Conservation (phyloP, 371 early-diverging fungal species). For the Rhizopus sp. region DNA sequence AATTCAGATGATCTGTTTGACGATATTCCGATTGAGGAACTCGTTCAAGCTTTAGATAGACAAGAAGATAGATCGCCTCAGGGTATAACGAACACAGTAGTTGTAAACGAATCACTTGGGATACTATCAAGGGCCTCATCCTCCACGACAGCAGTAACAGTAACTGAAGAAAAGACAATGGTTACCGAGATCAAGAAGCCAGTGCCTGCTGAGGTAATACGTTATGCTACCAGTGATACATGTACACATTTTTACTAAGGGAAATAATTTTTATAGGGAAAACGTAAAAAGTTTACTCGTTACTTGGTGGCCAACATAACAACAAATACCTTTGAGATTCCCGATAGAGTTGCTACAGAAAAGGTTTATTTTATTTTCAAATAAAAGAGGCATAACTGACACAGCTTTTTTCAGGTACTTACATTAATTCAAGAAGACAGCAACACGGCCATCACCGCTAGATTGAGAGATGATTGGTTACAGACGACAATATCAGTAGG, state of each 20-base stretch:
- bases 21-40: slow-evolving; percentile 13
- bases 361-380: slow-evolving; percentile 5
- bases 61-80: not conserved
- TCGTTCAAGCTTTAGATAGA: slow-evolving; percentile 1
- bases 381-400: not conserved
- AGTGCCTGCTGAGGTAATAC: not conserved
- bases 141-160: no score
- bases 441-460: slow-evolving; percentile 12
- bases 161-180: no score
- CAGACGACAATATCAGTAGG: slow-evolving; percentile 44
- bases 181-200: no score
- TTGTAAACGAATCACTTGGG: not conserved
- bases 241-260: not conserved
- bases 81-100: not conserved
- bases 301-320: slow-evolving; percentile 12
- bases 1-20: slow-evolving; percentile 10
- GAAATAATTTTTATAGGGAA: not conserved
- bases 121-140: no score
- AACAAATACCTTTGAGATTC: not conserved
- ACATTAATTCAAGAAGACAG: slow-evolving; percentile 25
- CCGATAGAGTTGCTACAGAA: slow-evolving; percentile 13
- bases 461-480: slow-evolving; percentile 50
- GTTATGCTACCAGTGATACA: not conserved
- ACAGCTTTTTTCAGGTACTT: slow-evolving; percentile 12
- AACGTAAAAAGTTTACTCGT: slow-evolving; percentile 13